phyloP scores from a whole-genome alignment of 2,329 filamentous ascomycete genomes.

The Colletotrichum kahawae region DNA sequence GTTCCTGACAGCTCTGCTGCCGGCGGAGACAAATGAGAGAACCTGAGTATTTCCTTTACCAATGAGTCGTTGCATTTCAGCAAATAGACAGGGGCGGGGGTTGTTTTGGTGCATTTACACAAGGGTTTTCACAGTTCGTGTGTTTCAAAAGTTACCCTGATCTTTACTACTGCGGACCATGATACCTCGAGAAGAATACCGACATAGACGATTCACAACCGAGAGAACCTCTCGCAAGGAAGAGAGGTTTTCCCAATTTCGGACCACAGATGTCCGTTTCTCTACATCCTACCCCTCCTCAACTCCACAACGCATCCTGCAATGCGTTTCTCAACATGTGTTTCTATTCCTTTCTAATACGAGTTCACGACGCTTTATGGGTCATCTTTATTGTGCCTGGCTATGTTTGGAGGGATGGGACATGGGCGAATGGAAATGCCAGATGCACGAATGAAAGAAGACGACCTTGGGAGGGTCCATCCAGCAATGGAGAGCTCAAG shows the following conservation, averaged over 20 bases:
- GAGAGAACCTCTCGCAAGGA: slow-evolving; percentile 37
- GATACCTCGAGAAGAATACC: slow-evolving; percentile 49
- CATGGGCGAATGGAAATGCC: background rate
- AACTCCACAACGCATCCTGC: background rate
- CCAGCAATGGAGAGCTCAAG: slow-evolving; percentile 15
- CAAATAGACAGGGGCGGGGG: slow-evolving; percentile 56
- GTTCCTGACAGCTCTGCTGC: slow-evolving; percentile 53
- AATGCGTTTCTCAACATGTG: slow-evolving; percentile 10
- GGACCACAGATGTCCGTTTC: slow-evolving; percentile 34
- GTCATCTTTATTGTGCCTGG: slow-evolving; percentile 14
- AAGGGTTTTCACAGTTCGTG: slow-evolving; percentile 49
- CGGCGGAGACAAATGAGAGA: slow-evolving; percentile 46
- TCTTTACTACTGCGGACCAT: slow-evolving; percentile 45
- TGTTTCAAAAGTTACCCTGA: slow-evolving; percentile 52
- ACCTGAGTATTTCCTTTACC: slow-evolving; percentile 30
- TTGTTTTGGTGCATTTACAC: slow-evolving; percentile 52
- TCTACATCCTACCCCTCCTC: slow-evolving; percentile 31
- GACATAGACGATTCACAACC: slow-evolving; percentile 47
- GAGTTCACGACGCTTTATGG: slow-evolving; percentile 22
- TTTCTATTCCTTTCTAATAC: slow-evolving; percentile 22
- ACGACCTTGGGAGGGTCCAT: slow-evolving; percentile 1
- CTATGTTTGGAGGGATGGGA: background rate
- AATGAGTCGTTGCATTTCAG: slow-evolving; percentile 47
- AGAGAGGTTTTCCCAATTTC: slow-evolving; percentile 28
- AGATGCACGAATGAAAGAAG: slow-evolving; percentile 13